phyloP scores from a whole-genome alignment of 768 basidiomycete genomes.

The Macrolepiota dolichaula region DNA sequence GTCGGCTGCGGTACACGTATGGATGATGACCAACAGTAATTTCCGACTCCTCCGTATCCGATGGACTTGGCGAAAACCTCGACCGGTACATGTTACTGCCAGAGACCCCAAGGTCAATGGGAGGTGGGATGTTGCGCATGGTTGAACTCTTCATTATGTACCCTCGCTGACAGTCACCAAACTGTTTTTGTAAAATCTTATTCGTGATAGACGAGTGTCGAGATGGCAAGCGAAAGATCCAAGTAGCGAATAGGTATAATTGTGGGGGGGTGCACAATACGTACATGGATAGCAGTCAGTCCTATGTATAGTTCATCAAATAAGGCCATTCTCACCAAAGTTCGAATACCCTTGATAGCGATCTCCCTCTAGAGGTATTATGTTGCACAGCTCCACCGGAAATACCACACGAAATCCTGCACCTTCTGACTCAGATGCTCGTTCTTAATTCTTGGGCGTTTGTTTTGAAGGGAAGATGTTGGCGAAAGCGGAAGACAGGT shows the following conservation, averaged over 20 bases:
- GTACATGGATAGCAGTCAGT: background rate
- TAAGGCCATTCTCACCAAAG: background rate
- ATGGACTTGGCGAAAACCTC: background rate
- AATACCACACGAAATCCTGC: background rate
- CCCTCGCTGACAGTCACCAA: background rate
- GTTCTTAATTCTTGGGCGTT: background rate
- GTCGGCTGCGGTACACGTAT: background rate
- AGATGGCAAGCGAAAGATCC: background rate
- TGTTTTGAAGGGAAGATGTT: background rate
- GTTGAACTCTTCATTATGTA: constrained; percentile 11
- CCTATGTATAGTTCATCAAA: background rate
- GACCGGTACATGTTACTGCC: constrained; percentile 2
- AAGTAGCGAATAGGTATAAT: background rate
- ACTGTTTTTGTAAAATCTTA: background rate
- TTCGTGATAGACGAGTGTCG: background rate
- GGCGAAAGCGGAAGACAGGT: background rate
- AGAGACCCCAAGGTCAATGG: constrained; percentile 7
- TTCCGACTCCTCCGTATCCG: background rate
- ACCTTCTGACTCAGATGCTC: background rate
- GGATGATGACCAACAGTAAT: background rate
- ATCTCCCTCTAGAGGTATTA: background rate
- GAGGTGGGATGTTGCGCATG: constrained; percentile 3
- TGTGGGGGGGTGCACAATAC: background rate
- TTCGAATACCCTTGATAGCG: background rate
- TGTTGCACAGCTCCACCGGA: too few species aligned